phyloP scores from a whole-genome alignment of 352 stramenopile species.

The Phytophthora citrophthora region DNA sequence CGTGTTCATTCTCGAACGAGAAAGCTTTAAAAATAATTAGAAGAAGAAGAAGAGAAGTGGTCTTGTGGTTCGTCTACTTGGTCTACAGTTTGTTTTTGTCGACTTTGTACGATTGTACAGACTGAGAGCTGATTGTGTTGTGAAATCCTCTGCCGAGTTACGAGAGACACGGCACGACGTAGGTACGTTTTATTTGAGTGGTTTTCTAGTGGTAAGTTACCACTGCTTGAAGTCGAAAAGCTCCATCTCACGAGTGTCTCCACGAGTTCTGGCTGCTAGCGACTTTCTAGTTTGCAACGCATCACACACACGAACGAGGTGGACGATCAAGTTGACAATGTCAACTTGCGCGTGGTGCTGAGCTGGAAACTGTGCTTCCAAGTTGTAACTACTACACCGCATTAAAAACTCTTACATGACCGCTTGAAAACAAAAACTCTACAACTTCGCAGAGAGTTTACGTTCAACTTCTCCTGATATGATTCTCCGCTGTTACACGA shows the following conservation, averaged over 20 bases:
- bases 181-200: constrained; percentile 3
- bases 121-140: no score
- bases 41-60: no score
- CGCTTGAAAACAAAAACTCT: no score
- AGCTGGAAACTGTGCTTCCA: no score
- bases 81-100: constrained; percentile 7
- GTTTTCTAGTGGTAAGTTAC: constrained; percentile 4
- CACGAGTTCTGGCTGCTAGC: constrained; percentile 11
- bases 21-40: not conserved
- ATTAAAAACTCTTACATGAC: no score
- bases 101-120: not conserved
- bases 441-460: no score
- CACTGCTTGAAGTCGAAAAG: constrained; percentile 4
- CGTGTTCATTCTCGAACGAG: constrained; percentile 54
- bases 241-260: constrained; percentile 2
- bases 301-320: not conserved
- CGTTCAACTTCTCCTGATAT: no score
- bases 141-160: constrained; percentile 12
- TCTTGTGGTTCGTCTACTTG: not conserved
- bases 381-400: no score
- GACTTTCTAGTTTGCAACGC: constrained; percentile 8
- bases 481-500: no score
- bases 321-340: not conserved
- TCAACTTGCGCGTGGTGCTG: no score
- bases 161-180: constrained; percentile 4